Base-by-base conservation (phyloP, 2,329 filamentous ascomycete genomes). In the Ceratocystis albifundus region DNA sequence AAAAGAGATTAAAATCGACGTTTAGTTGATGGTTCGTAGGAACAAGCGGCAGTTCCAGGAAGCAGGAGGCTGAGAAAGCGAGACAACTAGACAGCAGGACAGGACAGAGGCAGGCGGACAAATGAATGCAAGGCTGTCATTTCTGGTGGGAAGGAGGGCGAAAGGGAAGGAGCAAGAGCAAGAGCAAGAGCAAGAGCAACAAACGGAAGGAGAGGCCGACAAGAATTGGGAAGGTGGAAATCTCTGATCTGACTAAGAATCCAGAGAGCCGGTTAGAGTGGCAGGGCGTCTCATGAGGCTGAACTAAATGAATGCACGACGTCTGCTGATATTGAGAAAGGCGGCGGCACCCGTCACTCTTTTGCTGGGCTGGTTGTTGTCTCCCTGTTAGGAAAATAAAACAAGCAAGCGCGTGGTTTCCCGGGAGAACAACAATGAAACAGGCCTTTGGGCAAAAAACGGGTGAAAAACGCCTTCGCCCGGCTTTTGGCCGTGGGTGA, bases 371-470 rank as follows among this genome's bases (percentile, higher is more conserved):
- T 15, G 25, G 25, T 12, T 57, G 25, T 28, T 57, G 53, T 57
- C 53, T 57, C 25, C 25, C 53, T 57, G 53, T 7, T 17, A 32
- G 28, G 53, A 2, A 30, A 28, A 6, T 17, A 57, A 25, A 57
- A 57, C 12, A 53, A 41, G 30, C 50, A 50, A 25, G 63, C 48
- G 64, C 64, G 64, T 30, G 64, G 64, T 66, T 59, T 57, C 44
- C 55, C 17, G 32, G 64, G 55, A 62, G 55, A 66, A 48, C 17
- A 66, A 48, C 22, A 22, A n/a, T 61, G 55, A 61, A 66, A 65
- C 50, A 48, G 57, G 32, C 44, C 41, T 8, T 28, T 17, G 44
- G 46, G 12, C n/a, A n/a, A 36, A 61, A 61, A 61, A 48, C 50
- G 55, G 48, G 20, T 55, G 7, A 30, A 17, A 15, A 57, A 6